Percentiles rank a stretch among this genome's conserved stretches.
Conservation (phyloP, 805 yeast species). For the Barnettozyma botsteinii region DNA sequence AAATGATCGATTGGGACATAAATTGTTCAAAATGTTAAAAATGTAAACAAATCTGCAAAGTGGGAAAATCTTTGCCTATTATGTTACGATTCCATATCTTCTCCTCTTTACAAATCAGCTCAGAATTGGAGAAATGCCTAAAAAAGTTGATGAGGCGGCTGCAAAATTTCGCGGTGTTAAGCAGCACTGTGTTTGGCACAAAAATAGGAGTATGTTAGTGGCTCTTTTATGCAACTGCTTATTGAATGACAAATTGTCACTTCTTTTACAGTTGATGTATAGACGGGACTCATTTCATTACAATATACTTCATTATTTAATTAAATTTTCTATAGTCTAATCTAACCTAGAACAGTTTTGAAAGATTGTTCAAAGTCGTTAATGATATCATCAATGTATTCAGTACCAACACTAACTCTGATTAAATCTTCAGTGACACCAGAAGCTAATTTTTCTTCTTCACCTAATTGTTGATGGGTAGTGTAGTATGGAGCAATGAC, state of each 20-base stretch:
- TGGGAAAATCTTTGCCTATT: neutral
- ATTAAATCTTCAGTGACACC: slow-evolving; percentile 89
- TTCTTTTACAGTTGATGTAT: too few relatives aligned
- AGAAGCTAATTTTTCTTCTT: slow-evolving; percentile 71
- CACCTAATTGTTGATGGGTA: slow-evolving; percentile 86
- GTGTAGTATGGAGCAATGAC: slow-evolving; percentile 96
- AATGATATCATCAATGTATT: slow-evolving; percentile 85
- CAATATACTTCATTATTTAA: too few relatives aligned
- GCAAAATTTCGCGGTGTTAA: neutral
- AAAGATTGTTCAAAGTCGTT: slow-evolving; percentile 86
- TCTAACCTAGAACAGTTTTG: slow-evolving; percentile 44
- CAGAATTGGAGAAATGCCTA: neutral
- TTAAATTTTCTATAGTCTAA: too few relatives aligned
- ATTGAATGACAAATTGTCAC: too few relatives aligned
- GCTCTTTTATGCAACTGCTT: too few relatives aligned
- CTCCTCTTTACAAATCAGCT: neutral
- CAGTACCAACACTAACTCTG: slow-evolving; percentile 88
- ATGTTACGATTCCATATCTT: neutral
- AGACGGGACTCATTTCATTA: too few relatives aligned
- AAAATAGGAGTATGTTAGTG: too few relatives aligned
- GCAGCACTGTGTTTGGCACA: too few relatives aligned
- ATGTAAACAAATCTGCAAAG: neutral
- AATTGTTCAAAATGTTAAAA: neutral
- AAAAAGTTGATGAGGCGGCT: too few relatives aligned
- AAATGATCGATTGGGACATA: too few relatives aligned